phyloP scores from a whole-genome alignment of 1,284 basidiomycete species.

The Abortiporus biennis region DNA sequence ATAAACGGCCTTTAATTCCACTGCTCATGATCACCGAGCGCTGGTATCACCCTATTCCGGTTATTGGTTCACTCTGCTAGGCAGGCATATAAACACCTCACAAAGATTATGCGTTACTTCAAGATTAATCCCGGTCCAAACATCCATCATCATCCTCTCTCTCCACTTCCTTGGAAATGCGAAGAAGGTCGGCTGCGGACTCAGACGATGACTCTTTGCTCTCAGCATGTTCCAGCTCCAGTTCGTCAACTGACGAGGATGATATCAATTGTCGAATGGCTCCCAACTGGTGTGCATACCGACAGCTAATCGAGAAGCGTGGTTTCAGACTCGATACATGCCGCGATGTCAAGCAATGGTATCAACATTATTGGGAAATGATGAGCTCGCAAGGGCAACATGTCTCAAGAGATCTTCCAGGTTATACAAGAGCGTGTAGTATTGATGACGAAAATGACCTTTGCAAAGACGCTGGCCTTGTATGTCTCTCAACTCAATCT shows the following conservation, averaged over 20 bases:
- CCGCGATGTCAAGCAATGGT: constrained; percentile 54
- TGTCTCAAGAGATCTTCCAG: constrained; percentile 24
- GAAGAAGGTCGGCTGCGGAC: constrained; percentile 15
- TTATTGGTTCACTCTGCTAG: constrained; percentile 3
- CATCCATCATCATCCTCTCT: constrained; percentile 3
- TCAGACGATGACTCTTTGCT: constrained; percentile 26
- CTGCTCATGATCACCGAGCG: constrained; percentile 2
- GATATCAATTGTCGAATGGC: constrained; percentile 49
- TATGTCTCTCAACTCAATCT: constrained; percentile 28
- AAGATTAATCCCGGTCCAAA: constrained; percentile 1
- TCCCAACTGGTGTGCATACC: constrained; percentile 57
- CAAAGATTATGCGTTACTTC: not conserved
- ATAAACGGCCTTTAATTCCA: not conserved
- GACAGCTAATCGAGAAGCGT: constrained; percentile 36
- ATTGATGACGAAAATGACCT: constrained; percentile 47
- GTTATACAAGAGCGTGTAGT: constrained; percentile 29
- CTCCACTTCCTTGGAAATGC: constrained; percentile 8
- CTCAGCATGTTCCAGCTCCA: constrained; percentile 33
- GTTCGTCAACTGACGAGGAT: constrained; percentile 55
- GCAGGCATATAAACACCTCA: constrained; percentile 6
- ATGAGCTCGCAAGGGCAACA: constrained; percentile 18
- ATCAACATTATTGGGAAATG: constrained; percentile 31
- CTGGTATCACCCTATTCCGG: constrained; percentile 5
- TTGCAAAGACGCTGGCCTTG: constrained; percentile 64
- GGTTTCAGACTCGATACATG: constrained; percentile 65